A percentile compares a stretch with the other conserved stretches of the same genome.
phyloP scores from a whole-genome alignment of 306 rosid genomes.

The Macrotyloma uniflorum region DNA sequence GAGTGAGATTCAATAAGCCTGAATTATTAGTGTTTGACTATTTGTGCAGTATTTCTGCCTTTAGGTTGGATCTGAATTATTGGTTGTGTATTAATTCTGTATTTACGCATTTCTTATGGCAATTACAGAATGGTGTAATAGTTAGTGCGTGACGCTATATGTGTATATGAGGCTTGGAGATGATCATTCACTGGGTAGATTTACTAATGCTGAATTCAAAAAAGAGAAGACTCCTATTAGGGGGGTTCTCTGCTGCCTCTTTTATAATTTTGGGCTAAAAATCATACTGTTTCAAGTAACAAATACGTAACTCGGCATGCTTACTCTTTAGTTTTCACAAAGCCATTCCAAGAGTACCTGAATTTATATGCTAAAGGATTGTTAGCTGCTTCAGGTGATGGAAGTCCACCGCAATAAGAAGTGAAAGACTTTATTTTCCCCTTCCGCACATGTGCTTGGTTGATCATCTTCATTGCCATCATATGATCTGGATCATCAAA shows the following conservation, averaged over 20 bases:
- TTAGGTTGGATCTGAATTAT: too few relatives aligned
- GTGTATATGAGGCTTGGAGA: too few relatives aligned
- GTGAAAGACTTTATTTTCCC: conserved; percentile 77
- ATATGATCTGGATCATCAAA: conserved; percentile 77
- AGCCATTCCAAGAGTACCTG: conserved; percentile 61
- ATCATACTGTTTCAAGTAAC: neutral
- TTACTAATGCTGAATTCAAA: too few relatives aligned
- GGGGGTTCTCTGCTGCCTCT: neutral
- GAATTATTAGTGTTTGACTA: too few relatives aligned
- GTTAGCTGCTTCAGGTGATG: conserved; percentile 95
- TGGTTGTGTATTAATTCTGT: too few relatives aligned
- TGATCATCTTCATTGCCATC: conserved; percentile 98
- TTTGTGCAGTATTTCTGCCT: too few relatives aligned
- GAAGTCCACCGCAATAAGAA: conserved; percentile 95
- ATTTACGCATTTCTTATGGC: too few relatives aligned
- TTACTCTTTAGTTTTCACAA: neutral
- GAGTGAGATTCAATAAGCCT: too few relatives aligned
- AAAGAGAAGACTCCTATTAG: neutral
- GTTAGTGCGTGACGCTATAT: too few relatives aligned
- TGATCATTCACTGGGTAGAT: too few relatives aligned
- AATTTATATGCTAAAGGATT: conserved; percentile 94
- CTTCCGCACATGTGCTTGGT: conserved; percentile 66
- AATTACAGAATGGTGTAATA: too few relatives aligned
- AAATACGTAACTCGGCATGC: neutral
- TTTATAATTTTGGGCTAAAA: neutral